These are phyloP conservation scores for Botrytis pseudocinerea DNA, from an alignment of 2,329 filamentous ascomycete species.

Conservation along the genomic window DNA sequence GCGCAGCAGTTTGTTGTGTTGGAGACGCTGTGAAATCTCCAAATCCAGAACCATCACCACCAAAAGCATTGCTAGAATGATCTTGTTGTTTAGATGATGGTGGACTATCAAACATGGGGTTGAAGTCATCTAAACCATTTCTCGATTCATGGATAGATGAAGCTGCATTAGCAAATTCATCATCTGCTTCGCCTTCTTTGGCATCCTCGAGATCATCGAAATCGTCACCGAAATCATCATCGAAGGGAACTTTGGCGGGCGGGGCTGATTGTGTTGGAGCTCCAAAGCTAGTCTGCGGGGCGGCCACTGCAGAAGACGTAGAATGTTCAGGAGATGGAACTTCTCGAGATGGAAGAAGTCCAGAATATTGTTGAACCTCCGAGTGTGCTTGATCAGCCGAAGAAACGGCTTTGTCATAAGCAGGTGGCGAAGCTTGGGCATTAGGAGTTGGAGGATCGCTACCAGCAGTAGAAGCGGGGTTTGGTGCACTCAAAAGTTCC, in stretches of 20 bases:
- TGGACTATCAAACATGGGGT: conserved; percentile 74
- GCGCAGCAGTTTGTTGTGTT: conserved; percentile 44
- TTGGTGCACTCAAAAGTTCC: conserved; percentile 36
- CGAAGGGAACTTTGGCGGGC: conserved; percentile 57
- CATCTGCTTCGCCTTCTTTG: conserved; percentile 75
- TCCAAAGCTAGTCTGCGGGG: conserved; percentile 34
- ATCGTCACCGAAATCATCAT: conserved; percentile 72
- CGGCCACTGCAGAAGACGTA: conserved; percentile 34
- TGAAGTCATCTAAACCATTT: conserved; percentile 74
- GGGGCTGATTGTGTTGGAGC: conserved; percentile 40
- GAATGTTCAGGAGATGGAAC: conserved; percentile 46
- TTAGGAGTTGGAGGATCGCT: conserved; percentile 51
- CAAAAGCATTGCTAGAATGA: conserved; percentile 37
- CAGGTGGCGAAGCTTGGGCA: conserved; percentile 59
- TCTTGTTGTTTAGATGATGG: conserved; percentile 38
- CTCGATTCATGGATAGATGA: conserved; percentile 52
- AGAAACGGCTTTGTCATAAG: conserved; percentile 50
- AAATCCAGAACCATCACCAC: conserved; percentile 35
- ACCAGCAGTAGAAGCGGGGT: conserved; percentile 38
- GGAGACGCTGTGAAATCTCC: conserved; percentile 54
- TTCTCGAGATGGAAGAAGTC: conserved; percentile 55
- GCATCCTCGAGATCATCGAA: conserved; percentile 84
- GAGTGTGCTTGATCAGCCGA: conserved; percentile 49
- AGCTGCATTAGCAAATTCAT: conserved; percentile 71
- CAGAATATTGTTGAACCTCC: conserved; percentile 52